phyloP scores from a whole-genome alignment of 768 basidiomycete genomes.

The Tremella mesenterica region DNA sequence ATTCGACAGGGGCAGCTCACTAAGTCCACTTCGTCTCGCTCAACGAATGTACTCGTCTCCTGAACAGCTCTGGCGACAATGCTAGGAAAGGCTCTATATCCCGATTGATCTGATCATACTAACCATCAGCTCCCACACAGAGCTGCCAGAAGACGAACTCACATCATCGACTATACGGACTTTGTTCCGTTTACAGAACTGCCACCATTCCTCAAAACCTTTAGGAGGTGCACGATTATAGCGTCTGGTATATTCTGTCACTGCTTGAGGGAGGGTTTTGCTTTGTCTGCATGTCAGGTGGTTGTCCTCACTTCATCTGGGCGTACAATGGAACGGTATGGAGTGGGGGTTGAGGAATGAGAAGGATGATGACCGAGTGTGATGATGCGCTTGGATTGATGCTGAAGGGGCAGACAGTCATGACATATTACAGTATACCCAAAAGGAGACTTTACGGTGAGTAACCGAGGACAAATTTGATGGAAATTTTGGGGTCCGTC shows the following conservation, averaged over 20 bases:
- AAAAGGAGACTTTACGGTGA: too few species aligned
- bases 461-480: too few species aligned
- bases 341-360: too few species aligned
- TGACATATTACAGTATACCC: too few species aligned
- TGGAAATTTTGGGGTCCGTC: too few species aligned
- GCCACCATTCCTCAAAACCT: constrained; percentile 88
- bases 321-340: too few species aligned
- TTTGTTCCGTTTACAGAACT: constrained; percentile 60
- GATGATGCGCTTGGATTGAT: too few species aligned
- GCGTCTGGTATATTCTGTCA: constrained; percentile 67
- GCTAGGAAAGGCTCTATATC: constrained; percentile 82
- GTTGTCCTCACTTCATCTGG: too few species aligned
- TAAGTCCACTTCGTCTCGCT: constrained; percentile 25
- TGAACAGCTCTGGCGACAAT: constrained; percentile 51
- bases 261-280: constrained; percentile 66
- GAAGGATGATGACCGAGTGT: too few species aligned
- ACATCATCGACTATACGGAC: constrained; percentile 76
- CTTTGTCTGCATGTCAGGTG: too few species aligned
- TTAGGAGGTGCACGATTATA: constrained; percentile 72
- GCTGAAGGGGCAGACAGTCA: neutral
- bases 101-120: constrained; percentile 42
- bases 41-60: constrained; percentile 21
- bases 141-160: constrained; percentile 3
- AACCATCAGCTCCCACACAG: neutral
- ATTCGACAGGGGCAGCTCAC: constrained; percentile 9